These are phyloP conservation scores for Aspergillus oerlinghausenensis DNA, from an alignment of 2,329 filamentous ascomycete genomes.

Conservation along the genomic window DNA sequence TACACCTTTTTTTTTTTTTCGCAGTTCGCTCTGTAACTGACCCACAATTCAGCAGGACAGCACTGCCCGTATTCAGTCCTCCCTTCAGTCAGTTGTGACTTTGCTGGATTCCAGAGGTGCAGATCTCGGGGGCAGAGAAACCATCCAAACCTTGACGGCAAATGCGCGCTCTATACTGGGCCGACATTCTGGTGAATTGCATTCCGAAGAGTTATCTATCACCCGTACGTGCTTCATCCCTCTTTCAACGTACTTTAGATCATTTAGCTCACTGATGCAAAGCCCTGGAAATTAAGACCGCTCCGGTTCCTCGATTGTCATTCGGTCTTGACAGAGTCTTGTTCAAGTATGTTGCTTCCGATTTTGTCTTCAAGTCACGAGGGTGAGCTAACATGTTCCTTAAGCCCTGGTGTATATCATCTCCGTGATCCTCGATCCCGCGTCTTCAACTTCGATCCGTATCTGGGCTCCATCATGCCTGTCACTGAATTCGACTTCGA, in stretches of 20 bases:
- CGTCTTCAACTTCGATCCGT: constrained; percentile 96
- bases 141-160: constrained; percentile 7
- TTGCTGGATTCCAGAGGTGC: neutral
- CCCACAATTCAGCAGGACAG: neutral
- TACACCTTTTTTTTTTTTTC: neutral
- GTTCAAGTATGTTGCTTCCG: constrained; percentile 62
- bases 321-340: constrained; percentile 83
- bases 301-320: constrained; percentile 58
- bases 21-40: neutral
- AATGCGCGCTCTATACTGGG: constrained; percentile 8
- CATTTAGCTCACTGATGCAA: constrained; percentile 2
- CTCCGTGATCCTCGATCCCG: constrained; percentile 82
- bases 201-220: constrained; percentile 1
- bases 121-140: neutral
- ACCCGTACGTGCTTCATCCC: constrained; percentile 11
- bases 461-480: constrained; percentile 89
- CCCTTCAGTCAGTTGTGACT: constrained; percentile 2
- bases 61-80: constrained; percentile 3
- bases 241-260: neutral
- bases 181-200: constrained; percentile 5
- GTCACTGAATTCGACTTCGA: constrained; percentile 88
- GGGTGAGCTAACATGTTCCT: constrained; percentile 6
- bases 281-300: constrained; percentile 42
- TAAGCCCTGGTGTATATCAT: constrained; percentile 73
- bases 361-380: neutral